Base-by-base conservation (phyloP, 768 basidiomycete species). In the Rhodotorula diobovata region DNA sequence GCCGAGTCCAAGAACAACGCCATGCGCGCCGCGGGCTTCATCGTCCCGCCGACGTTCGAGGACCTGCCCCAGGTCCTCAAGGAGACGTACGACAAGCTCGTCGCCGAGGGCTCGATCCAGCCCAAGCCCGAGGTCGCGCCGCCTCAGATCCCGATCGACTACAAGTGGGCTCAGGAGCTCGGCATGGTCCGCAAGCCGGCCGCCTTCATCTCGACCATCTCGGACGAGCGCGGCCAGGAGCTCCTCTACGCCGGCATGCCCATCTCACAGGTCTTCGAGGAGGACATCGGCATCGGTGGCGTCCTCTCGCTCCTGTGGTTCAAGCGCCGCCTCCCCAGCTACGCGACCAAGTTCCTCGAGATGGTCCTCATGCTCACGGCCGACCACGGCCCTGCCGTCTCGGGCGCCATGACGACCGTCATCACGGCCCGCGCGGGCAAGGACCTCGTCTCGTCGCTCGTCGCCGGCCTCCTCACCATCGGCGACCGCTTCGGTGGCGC, bases 331-430 rank as follows among this genome's bases (percentile, higher is more conserved):
- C 86, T 98, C 34, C 95, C 93, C 28, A 83, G 88, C 59, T 95
- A 90, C 85, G 95, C 94, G 58, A 88, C 93, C 81, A 98, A 97
- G 84, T 99, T 99, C 85, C 89, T 99, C 81, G 95, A 99, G 85
- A 99, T 98, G 96, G 93, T 97, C 64, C 86, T 99, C 80, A 95
- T 96, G 91, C 85, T 99, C 76, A 99, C 95, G 21, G 95, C 95
- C 73, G 95, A 99, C 82, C 95, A 98, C 83, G 78, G 78, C 46
- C 77, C 78, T 54, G 78, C 78, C 61, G 78, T 77, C 57, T 79
- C 78, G 28, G 83, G 87, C 82, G 95, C 95, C 32, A 99, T 99
- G 95, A 99, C 96, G 85, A 96, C 95, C 73, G 97, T 99, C 80
- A 94, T 99, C 80, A 93, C 95, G 30, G 89, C 93, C 46, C 95